phyloP scores from a whole-genome alignment of 768 basidiomycete species.

The Leccinellum albellum region DNA sequence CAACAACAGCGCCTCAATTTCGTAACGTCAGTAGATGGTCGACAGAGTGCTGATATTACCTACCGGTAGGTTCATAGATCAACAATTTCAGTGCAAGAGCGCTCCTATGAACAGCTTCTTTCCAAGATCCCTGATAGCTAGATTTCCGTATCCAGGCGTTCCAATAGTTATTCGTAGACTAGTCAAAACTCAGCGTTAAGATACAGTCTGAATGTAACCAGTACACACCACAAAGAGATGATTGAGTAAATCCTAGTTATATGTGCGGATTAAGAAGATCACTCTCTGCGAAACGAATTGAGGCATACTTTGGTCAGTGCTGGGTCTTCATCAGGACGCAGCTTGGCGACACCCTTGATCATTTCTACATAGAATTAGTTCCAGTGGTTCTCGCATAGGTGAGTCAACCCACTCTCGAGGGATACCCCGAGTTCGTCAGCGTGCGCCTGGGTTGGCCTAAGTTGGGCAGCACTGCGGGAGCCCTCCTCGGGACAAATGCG shows the following conservation, averaged over 20 bases:
- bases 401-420: conserved; percentile 35
- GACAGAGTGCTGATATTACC: background rate
- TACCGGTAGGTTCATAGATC: conserved; percentile 87
- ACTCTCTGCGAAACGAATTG: background rate
- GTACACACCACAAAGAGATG: conserved; percentile 49
- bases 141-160: conserved; percentile 84
- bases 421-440: conserved; percentile 46
- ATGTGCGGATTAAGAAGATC: background rate
- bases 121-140: conserved; percentile 91
- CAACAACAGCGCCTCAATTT: conserved; percentile 76
- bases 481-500: conserved; percentile 56
- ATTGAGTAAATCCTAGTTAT: conserved; percentile 51
- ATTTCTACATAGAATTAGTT: conserved; percentile 33
- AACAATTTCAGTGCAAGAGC: conserved; percentile 92
- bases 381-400: background rate
- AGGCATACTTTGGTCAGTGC: conserved; percentile 54
- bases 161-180: conserved; percentile 82
- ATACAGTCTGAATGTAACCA: background rate
- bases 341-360: conserved; percentile 41
- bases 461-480: background rate
- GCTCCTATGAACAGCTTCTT: conserved; percentile 89
- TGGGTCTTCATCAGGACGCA: conserved; percentile 64
- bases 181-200: conserved; percentile 8
- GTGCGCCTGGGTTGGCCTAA: conserved; percentile 34
- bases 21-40: background rate